Base-by-base conservation (phyloP, 179 eudicot species). In the Corrigiola litoralis region DNA sequence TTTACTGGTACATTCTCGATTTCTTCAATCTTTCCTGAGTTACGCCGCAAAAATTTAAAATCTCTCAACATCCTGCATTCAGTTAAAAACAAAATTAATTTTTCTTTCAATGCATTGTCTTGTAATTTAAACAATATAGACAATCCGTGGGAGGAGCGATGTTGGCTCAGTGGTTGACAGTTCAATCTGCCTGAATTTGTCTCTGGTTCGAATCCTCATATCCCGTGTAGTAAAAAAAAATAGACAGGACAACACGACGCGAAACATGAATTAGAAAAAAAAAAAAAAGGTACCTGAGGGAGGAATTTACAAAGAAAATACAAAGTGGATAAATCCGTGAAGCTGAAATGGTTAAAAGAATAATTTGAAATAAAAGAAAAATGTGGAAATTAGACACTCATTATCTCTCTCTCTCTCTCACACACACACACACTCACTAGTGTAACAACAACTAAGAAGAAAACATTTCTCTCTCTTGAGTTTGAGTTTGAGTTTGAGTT, bases 1-100 rank as follows among this genome's bases (percentile, higher is more conserved):
- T 80, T 88, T 58, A 65, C 11, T 3, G 88, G 88, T 59, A 86
- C 79, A 71, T 95, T 95, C 79, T 95, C 99, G 7, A 75, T 72
- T 61, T 86, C 96, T 59, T 87, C 97, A 7, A 56, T 77, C 65
- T 82, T 86, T 13, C 76, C 81, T 8, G 81, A 61, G 58, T 69
- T 82, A 21, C 84, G 87, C 16, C 86, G 81, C 65, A 64, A 57
- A 55, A 76, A 72, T 53, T 76, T 90, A 55, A 64, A 85, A 40
- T 86, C 90, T 72, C 90, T 74, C 76, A 82, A 17, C 97, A 91
- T 91, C 81, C 97, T 91, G 62, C 4, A 34, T 16, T 23, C 23
- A 36, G 4, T 38, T 16, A 29, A 23, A 4, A 16, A 9, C 38
- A 28, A n/a, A 45, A 11, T 17, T 8, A 12, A n/a, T n/a, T n/a